A percentile compares a stretch with the other conserved stretches of the same genome.
Evolutionary conservation across 192 early-diverging fungal genomes (phyloP).

Genomic region (Podila epicladia): DNA sequence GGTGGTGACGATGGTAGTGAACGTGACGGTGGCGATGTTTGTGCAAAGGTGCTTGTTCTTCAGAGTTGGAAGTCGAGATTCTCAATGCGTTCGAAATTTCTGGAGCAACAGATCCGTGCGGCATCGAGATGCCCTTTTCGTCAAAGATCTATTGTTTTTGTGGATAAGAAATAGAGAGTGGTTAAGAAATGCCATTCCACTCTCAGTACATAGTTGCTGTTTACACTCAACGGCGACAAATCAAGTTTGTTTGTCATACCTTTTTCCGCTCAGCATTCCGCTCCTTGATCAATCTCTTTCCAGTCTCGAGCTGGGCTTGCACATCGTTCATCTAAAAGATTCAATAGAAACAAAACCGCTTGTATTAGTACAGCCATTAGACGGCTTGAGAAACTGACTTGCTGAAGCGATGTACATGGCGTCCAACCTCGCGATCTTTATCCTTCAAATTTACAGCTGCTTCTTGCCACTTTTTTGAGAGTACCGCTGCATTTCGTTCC

Average conservation of each 20-base stretch:
- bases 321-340: constrained; percentile 23
- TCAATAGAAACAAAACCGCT: background rate
- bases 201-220: too few species aligned
- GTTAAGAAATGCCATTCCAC: background rate
- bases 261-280: constrained; percentile 32
- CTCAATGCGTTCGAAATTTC: background rate
- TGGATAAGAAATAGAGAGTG: background rate
- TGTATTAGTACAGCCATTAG: background rate
- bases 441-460: constrained; percentile 11
- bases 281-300: constrained; percentile 23
- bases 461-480: constrained; percentile 34
- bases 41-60: background rate
- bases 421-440: constrained; percentile 34
- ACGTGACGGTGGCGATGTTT: constrained; percentile 34
- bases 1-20: constrained; percentile 39
- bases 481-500: constrained; percentile 18
- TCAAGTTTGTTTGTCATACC: constrained; percentile 6
- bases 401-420: background rate
- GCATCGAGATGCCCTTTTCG: background rate
- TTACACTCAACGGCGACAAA: background rate
- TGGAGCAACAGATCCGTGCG: constrained; percentile 1
- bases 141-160: constrained; percentile 1
- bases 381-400: background rate
- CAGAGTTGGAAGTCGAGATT: background rate
- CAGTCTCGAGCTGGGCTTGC: constrained; percentile 23